Evolutionary conservation across 805 yeast species (phyloP).

Genomic region (Zygosaccharomyces pseudorouxii): DNA sequence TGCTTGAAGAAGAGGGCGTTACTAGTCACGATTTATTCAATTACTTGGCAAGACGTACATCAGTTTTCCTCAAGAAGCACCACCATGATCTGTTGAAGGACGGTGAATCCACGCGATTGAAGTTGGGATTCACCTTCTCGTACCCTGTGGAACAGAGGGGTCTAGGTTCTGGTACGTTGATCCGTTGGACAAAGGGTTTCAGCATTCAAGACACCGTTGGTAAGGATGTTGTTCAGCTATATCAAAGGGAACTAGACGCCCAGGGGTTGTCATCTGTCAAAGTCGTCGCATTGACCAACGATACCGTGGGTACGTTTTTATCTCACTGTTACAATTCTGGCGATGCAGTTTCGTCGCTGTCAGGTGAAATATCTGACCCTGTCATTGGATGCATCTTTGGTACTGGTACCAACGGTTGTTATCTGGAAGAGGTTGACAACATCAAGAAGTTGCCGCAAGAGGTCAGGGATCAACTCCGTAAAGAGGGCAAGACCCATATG

Average conservation of each 20-base stretch:
- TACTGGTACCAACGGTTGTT: conserved; percentile 97
- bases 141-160: conserved; percentile 90
- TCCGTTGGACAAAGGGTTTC: conserved; percentile 97
- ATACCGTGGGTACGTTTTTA: conserved; percentile 90
- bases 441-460: conserved; percentile 68
- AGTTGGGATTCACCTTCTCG: conserved; percentile 88
- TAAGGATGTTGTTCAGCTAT: conserved; percentile 67
- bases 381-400: conserved; percentile 90
- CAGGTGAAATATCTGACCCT: conserved; percentile 64
- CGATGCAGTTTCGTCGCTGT: conserved; percentile 40
- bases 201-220: conserved; percentile 81
- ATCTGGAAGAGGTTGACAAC: conserved; percentile 68
- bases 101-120: conserved; percentile 40
- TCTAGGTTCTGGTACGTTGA: conserved; percentile 68
- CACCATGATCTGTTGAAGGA: conserved; percentile 46
- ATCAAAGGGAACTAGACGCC: conserved; percentile 64
- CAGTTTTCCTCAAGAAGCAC: conserved; percentile 58
- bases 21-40: conserved; percentile 64
- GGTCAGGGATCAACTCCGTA: conserved; percentile 35
- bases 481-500: conserved; percentile 60
- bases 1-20: conserved; percentile 52
- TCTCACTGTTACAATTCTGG: conserved; percentile 76
- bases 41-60: conserved; percentile 68
- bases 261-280: conserved; percentile 53
- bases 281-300: conserved; percentile 89